phyloP scores from a whole-genome alignment of 805 yeast species.

The Yarrowia keelungensis region DNA sequence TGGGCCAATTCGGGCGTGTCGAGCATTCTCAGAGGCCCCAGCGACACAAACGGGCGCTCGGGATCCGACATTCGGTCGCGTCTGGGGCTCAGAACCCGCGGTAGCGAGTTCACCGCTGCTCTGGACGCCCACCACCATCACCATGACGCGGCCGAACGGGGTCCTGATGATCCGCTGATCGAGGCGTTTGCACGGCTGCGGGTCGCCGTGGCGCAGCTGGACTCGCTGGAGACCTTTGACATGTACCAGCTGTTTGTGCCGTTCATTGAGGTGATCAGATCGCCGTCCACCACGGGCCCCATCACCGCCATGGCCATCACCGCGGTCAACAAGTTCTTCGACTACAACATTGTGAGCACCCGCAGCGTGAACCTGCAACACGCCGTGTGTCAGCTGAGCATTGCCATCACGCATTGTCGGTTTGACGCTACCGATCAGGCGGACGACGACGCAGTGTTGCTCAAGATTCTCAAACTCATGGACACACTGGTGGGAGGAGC shows the following conservation, averaged over 20 bases:
- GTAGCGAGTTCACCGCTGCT: conserved; percentile 50
- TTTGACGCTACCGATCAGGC: conserved; percentile 94
- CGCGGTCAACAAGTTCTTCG: conserved; percentile 75
- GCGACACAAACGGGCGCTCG: conserved; percentile 11
- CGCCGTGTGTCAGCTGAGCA: conserved; percentile 69
- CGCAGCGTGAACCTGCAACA: conserved; percentile 62
- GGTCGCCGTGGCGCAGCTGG: conserved; percentile 66
- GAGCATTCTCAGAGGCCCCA: conserved; percentile 60
- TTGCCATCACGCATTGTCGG: conserved; percentile 88
- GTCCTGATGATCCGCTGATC: conserved; percentile 64
- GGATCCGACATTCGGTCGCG: conserved; percentile 51
- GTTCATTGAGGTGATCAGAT: conserved; percentile 79
- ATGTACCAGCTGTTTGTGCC: conserved; percentile 82
- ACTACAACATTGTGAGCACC: conserved; percentile 67
- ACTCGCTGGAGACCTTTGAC: conserved; percentile 64
- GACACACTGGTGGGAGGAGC: conserved; percentile 71
- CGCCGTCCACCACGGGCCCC: conserved; percentile 83
- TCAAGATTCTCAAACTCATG: conserved; percentile 79
- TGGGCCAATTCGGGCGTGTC: conserved; percentile 83
- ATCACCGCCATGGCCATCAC: conserved; percentile 83
- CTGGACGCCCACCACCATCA: conserved; percentile 30
- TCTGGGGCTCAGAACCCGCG: conserved; percentile 54
- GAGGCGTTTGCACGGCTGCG: conserved; percentile 82
- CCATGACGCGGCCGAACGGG: conserved; percentile 18
- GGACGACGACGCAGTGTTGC: conserved; percentile 87